Evolutionary conservation across 805 yeast genomes (phyloP), one percentile per base, ranked within the genome.

Genomic region (Ogataea pilisensis): DNA sequence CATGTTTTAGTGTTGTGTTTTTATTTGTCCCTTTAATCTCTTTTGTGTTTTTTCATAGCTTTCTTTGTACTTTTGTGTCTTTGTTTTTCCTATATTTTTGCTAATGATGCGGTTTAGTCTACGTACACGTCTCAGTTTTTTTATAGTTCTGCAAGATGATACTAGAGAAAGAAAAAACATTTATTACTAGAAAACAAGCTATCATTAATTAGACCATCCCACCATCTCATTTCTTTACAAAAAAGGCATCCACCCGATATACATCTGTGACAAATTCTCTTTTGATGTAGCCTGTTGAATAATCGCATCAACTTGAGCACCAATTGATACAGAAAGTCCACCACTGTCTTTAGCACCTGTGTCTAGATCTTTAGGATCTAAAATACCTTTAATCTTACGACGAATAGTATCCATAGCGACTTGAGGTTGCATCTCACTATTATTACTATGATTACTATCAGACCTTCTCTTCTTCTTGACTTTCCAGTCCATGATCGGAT

Each of bases 211-310:
- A 7, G 12, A 12, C 8, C 17, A 29, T 13, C 8, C 5, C 18
- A 31, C 8, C 2, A 9, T 21, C 14, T 13, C 16, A 14, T 16
- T n/a, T 17, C 8, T 33, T 42, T 57, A 80, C 69, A 82, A 70
- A 60, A 82, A 80, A 8, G 93, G 76, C 64, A 79, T 69, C 99
- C 99, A 93, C 3, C 99, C 99, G 20, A 85, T 79, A 61, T 87
- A 93, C 99, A 93, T 91, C 50, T 75, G 83, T 24, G 86, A 72
- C 32, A 93, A 63, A 47, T 82, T 81, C 34, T 80, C 86, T 5
- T 68, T 68, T 2, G 87, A 79, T 0, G 85, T 75, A 0, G 98
- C 93, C 46, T 83, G 85, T 50, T 84, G 87, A 25, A 91, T 85
- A 45, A 93, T 71, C 22, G 85, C 80, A 54, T 93, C 97, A 1